Evolutionary conservation across 768 basidiomycete genomes (phyloP).

Genomic region (Kwoniella dejecticola): DNA sequence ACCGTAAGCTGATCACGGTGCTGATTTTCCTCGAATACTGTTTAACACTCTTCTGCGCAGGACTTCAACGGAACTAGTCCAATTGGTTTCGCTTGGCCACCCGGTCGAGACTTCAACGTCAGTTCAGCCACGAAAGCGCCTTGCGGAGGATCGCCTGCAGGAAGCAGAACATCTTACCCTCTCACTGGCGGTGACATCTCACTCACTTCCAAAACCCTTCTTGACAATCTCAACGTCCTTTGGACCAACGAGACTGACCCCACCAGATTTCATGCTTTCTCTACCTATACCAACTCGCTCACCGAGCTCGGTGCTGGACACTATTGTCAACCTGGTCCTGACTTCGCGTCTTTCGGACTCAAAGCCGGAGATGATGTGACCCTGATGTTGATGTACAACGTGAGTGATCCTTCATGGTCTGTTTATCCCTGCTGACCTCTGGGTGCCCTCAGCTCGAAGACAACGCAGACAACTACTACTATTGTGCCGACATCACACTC

Average conservation of each 20-base stretch:
- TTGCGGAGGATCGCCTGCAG: conserved; percentile 25
- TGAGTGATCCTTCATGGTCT: too few relatives aligned
- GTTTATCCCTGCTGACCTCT: neutral
- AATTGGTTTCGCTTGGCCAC: conserved; percentile 15
- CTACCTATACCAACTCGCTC: conserved; percentile 27
- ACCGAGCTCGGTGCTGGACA: conserved; percentile 28
- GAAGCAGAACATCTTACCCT: conserved; percentile 21
- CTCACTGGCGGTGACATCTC: conserved; percentile 35
- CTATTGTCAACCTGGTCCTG: conserved; percentile 36
- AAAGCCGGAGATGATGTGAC: conserved; percentile 31
- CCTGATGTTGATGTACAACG: conserved; percentile 33
- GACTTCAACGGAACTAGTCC: conserved; percentile 13
- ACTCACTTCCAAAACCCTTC: conserved; percentile 24
- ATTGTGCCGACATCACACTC: conserved; percentile 43
- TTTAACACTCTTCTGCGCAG: neutral
- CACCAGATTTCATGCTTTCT: conserved; percentile 31
- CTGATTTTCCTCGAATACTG: neutral
- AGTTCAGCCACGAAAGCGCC: conserved; percentile 23
- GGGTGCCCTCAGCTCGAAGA: conserved; percentile 23
- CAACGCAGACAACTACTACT: conserved; percentile 20
- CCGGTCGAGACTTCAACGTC: conserved; percentile 19
- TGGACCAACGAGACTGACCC: conserved; percentile 28
- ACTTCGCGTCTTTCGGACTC: conserved; percentile 33
- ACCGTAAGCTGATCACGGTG: conserved; percentile 9
- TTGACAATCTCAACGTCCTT: conserved; percentile 30